Evolutionary conservation across 352 stramenopile genomes (phyloP).

Genomic region (Phytopythium mirpurense): DNA sequence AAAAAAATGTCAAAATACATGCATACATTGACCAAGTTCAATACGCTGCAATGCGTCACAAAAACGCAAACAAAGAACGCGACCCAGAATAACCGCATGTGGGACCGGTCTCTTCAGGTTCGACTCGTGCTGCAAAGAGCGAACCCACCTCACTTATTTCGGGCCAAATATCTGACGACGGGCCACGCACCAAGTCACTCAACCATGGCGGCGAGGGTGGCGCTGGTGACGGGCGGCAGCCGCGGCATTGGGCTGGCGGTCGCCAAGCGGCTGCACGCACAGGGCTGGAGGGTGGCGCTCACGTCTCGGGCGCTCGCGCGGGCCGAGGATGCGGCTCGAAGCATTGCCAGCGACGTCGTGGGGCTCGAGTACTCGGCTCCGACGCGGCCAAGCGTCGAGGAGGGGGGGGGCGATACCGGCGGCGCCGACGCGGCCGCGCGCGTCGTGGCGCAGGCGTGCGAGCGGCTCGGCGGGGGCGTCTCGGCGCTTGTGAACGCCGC

Average conservation of each 20-base stretch:
- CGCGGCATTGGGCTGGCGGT: constrained; percentile 76
- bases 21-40: no score
- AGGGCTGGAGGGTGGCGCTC: constrained; percentile 68
- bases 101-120: not conserved
- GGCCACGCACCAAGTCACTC: no score
- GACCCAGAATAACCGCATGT: not conserved
- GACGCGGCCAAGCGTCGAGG: constrained; percentile 8
- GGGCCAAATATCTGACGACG: not conserved
- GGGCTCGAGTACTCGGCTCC: constrained; percentile 58
- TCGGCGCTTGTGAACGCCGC: constrained; percentile 72
- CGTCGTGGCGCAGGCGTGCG: constrained; percentile 38
- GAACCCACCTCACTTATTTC: not conserved
- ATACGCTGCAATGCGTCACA: no score
- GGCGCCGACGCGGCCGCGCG: constrained; percentile 12
- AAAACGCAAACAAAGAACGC: no score
- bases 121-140: no score
- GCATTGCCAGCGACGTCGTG: constrained; percentile 40
- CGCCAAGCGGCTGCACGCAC: constrained; percentile 48
- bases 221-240: constrained; percentile 76
- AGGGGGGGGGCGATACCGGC: constrained; percentile 4
- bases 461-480: constrained; percentile 28
- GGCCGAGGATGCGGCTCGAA: constrained; percentile 40
- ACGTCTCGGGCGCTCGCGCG: constrained; percentile 57
- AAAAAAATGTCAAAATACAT: no score
- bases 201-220: constrained; percentile 13